Base-by-base conservation (phyloP, 192 early-diverging fungal species). In the Funneliformis geosporum region DNA sequence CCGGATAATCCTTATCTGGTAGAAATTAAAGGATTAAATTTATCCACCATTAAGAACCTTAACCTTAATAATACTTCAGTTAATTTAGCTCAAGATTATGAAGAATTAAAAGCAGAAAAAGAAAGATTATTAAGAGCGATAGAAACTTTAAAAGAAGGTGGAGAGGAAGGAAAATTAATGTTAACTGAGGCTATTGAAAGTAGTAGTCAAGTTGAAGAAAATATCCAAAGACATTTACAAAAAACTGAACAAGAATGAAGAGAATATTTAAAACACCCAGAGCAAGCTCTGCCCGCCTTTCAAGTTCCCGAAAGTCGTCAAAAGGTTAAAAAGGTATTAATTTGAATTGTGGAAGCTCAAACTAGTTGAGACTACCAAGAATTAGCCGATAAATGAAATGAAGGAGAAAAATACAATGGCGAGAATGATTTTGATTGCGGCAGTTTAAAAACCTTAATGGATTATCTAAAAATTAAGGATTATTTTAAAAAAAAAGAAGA, bases 11-110 rank as follows among this genome's bases (percentile, higher is more conserved):
- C 66, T 27, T 39, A 40, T 67, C 12, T 67, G 5, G 5, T 14
- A 1, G 66, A 67, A 67, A 67, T 28, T 27, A 67, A 67, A 67
- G 66, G 66, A 2, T 67, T 67, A 67, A 67, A 67, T 27, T 27
- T 67, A 40, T 2, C 66, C 4, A 67, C 5, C 9, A 28, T 67
- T 28, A 67, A 21, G 12, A 28, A 28, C 28, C 2, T 27, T 27
- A 67, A 67, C 25, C 12, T 67, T 28, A 40, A 7, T 28, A 67
- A 67, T 27, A 67, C 66, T 67, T 8, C 12, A 7, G 39, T 67
- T 27, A 67, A 67, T 67, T 67, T 67, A 27, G 25, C 66, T 67
- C 4, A 2, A 7, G 66, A 67, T 67, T 67, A 67, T 28, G 66
- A 67, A 27, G 66, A 40, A 67, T 27, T 67, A 40, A 67, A 39